Evolutionary conservation across 768 basidiomycete genomes (phyloP), one percentile per base, ranked within the genome.

Genomic region (Collybiopsis luxurians): DNA sequence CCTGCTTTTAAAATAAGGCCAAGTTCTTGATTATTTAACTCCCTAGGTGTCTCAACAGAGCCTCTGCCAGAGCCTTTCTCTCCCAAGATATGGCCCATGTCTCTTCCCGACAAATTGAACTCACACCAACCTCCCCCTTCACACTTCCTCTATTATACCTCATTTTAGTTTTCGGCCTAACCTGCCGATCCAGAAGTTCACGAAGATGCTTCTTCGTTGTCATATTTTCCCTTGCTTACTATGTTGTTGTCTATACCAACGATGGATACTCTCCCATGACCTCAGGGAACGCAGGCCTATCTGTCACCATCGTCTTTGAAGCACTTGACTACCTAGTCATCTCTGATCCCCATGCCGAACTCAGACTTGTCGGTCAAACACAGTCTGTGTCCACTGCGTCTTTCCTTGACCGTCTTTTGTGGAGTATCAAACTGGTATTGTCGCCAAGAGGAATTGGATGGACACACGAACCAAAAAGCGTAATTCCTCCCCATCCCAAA

Each of bases 371-470:
- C 31, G 64, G 66, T 28, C 61, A 64, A 39, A 57, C 23, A 13
- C 23, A 23, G 28, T 60, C 59, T 23, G 48, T 60, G 3, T 39
- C 55, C 10, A 50, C 48, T 5, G 43, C 56, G 27, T 48, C 66
- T 0, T 58, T 69, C 31, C 58, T 54, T 24, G 24, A 61, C 10
- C 63, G 71, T 9, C n/a, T 69, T 2, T 53, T 52, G 39, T 75
- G 74, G 73, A 67, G 69, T 23, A 54, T 66, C 19, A 61, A 66
- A 38, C 63, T 75, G 15, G 64, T 67, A 39, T 60, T 62, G 36
- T 73, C 67, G 39, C 66, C 70, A 1, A 66, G 74, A 31, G 71
- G 74, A 15, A 65, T 75, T 7, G 68, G 72, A 30, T 75, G 72
- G 72, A 60, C 65, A 17, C 69, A 71, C 42, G 69, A 70, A 57